Evolutionary conservation across 2,329 filamentous ascomycete genomes (phyloP).

Genomic region (Colletotrichum abscissum): DNA sequence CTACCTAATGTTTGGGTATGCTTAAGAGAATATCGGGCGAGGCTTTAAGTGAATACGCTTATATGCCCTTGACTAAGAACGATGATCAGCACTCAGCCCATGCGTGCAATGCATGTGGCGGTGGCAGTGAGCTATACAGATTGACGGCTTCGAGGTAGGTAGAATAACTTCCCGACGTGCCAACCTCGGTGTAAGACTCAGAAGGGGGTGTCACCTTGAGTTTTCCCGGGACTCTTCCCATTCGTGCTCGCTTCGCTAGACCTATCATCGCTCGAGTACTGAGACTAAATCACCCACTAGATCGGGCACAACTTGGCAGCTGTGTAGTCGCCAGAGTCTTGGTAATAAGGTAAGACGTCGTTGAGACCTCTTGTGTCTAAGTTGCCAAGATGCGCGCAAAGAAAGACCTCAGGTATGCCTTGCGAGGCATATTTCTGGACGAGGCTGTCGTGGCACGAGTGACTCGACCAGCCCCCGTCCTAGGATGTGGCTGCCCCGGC

Average conservation of each 20-base stretch:
- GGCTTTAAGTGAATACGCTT: background rate
- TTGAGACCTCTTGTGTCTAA: background rate
- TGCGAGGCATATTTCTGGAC: conserved; percentile 22
- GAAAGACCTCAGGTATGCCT: background rate
- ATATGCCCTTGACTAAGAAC: background rate
- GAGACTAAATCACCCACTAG: conserved; percentile 13
- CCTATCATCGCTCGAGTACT: conserved; percentile 20
- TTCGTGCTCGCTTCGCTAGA: conserved; percentile 17
- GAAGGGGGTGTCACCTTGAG: background rate
- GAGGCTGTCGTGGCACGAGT: conserved; percentile 20
- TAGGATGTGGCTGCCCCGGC: conserved; percentile 17
- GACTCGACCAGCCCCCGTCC: background rate
- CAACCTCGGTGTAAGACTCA: conserved; percentile 1
- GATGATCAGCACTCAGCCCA: background rate
- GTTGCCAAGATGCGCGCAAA: background rate
- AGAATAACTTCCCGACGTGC: background rate
- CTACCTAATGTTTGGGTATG: background rate
- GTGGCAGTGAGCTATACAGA: conserved; percentile 20
- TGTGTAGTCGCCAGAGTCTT: conserved; percentile 21
- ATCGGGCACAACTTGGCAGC: background rate
- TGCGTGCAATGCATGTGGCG: conserved; percentile 23
- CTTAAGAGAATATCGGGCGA: background rate
- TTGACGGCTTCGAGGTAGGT: background rate
- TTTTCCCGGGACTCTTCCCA: conserved; percentile 12
- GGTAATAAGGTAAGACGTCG: background rate